phyloP scores from a whole-genome alignment of 139 green algal species.

The Ettlia oleoabundans region DNA sequence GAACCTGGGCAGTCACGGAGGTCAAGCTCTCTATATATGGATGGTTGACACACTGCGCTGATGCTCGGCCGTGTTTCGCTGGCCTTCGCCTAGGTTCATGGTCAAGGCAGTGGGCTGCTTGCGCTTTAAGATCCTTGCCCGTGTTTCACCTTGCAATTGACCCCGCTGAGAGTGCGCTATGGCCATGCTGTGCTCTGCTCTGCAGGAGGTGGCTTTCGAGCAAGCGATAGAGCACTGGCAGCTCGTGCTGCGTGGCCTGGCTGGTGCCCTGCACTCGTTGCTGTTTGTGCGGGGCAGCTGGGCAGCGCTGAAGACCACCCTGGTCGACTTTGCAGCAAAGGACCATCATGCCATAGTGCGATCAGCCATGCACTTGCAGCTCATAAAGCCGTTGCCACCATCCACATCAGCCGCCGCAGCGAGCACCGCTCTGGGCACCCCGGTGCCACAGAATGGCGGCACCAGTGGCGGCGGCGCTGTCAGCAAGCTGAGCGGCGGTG shows the following conservation, averaged over 20 bases:
- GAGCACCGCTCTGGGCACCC: background rate
- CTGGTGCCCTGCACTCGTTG: slow-evolving; percentile 33
- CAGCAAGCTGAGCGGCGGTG: background rate
- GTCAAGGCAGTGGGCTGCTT: too few relatives aligned
- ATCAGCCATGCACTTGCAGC: slow-evolving; percentile 63
- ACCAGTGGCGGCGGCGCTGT: background rate
- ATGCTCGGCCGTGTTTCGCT: too few relatives aligned
- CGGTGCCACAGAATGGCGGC: background rate
- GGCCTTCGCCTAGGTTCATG: too few relatives aligned
- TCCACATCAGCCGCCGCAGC: background rate
- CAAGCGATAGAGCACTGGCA: slow-evolving; percentile 59
- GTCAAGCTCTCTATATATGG: too few relatives aligned
- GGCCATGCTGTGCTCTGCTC: background rate
- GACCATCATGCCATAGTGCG: slow-evolving; percentile 54
- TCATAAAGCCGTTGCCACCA: slow-evolving; percentile 34
- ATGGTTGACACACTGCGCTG: too few relatives aligned
- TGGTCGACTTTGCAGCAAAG: slow-evolving; percentile 47
- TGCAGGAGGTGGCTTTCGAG: slow-evolving; percentile 42
- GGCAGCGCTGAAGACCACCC: slow-evolving; percentile 43
- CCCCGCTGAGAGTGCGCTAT: too few relatives aligned
- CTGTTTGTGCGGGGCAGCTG: slow-evolving; percentile 47
- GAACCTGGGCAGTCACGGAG: too few relatives aligned
- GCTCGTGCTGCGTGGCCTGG: slow-evolving; percentile 56
- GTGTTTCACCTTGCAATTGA: too few relatives aligned
- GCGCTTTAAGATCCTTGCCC: too few relatives aligned